Evolutionary conservation across 1,284 basidiomycete genomes (phyloP), one percentile per base, ranked within the genome.

Genomic region (Vanrija pseudolonga): DNA sequence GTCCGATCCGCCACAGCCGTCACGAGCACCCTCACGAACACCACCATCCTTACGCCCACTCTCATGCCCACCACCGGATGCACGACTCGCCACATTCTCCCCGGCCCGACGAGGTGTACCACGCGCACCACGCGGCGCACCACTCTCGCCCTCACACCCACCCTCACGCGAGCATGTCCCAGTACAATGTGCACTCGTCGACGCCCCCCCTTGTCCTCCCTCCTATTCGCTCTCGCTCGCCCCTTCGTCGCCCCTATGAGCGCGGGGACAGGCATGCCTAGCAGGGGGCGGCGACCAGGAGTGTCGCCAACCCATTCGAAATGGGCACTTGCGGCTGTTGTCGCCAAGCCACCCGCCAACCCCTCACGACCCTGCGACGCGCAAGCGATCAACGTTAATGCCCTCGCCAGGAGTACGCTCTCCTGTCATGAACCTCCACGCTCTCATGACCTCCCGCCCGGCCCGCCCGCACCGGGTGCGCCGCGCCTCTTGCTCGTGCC

Each of bases 221-320:
- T 8, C 57, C 57, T 4, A 59, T 59, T 20, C 57, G 57, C 12
- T 36, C 39, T 19, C 53, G 47, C n/a, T 55, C 57, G 19, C 56
- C 51, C 9, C 53, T 43, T 3, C 52, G 45, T 6, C 42, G 47
- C 11, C 42, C 48, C 2, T 59, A 59, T 22, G 57, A 59, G 3
- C 44, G 57, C 2, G 53, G 12, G 32, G 32, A 32, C 32, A 12
- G 12, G 4, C 32, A 15, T 32, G 32, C 32, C 11, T 32, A 32
- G 32, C 5, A 26, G 24, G 24, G 12, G 32, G 9, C 12, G 32
- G 4, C 12, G 32, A 32, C 14, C 32, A 12, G 14, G 14, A 4
- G 32, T 32, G 26, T 26, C 26, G 26, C 26, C 26, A 26, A 11
- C 11, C 26, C 26, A 26, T 11, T 11, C 26, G 26, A 11, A 26